A percentile compares a stretch with the other conserved stretches of the same genome.
These are phyloP conservation scores for Diaporthe amygdali DNA, from an alignment of 2,329 filamentous ascomycete genomes.

Conservation along the genomic window DNA sequence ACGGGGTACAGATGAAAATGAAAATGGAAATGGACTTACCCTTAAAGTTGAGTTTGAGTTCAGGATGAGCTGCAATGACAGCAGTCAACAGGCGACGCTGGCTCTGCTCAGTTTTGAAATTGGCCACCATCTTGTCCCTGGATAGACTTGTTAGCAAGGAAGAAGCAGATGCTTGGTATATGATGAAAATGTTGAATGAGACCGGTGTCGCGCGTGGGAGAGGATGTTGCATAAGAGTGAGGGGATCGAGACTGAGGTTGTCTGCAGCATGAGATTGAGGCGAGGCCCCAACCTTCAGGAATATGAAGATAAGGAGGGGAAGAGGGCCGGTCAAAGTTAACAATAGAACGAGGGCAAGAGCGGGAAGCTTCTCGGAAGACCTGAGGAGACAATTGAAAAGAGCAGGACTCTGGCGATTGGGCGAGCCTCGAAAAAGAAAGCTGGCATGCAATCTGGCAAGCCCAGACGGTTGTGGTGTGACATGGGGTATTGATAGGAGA, in stretches of 20 bases:
- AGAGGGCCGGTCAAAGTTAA: neutral
- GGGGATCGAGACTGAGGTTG: neutral
- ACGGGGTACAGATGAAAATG: neutral
- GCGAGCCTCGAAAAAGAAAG: neutral
- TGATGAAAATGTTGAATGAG: neutral
- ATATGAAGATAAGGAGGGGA: neutral
- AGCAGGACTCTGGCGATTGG: neutral
- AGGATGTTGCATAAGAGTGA: neutral
- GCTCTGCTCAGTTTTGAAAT: conserved; percentile 65
- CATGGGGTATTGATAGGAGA: neutral
- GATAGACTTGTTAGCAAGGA: neutral
- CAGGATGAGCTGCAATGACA: conserved; percentile 61
- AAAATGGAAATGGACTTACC: conserved; percentile 49
- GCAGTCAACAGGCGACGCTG: conserved; percentile 66
- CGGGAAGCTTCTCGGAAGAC: neutral
- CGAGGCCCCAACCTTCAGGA: neutral
- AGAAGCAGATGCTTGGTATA: neutral
- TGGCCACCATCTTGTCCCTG: conserved; percentile 52
- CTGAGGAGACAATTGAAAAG: neutral
- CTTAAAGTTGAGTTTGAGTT: conserved; percentile 63
- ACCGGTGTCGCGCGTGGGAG: neutral
- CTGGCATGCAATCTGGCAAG: neutral
- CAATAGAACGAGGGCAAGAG: neutral
- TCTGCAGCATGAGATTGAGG: neutral
- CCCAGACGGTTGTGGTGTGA: neutral